A percentile compares a stretch with the other conserved stretches of the same genome.
Evolutionary conservation across 2,329 filamentous ascomycete genomes (phyloP).

Genomic region (Aspergillus hiratsukae): DNA sequence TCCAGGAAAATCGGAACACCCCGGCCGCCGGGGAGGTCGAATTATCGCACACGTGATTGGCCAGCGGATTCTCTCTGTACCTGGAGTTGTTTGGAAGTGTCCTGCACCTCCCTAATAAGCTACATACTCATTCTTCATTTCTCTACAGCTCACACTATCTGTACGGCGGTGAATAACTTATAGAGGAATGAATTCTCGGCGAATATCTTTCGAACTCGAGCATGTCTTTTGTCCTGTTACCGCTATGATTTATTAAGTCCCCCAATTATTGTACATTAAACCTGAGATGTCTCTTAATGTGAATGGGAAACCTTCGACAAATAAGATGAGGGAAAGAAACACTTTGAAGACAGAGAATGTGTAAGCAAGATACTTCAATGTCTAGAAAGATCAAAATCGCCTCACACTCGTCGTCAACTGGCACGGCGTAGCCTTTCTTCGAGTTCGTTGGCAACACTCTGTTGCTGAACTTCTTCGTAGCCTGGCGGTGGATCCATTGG

Average conservation of each 20-base stretch:
- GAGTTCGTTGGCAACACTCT: slow-evolving; percentile 69
- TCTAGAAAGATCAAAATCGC: not conserved
- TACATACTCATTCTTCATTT: not conserved
- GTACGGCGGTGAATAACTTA: not conserved
- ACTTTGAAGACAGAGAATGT: not conserved
- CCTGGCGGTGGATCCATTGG: slow-evolving; percentile 75
- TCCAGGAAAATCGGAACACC: slow-evolving; percentile 40
- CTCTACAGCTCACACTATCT: not conserved
- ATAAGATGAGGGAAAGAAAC: not conserved
- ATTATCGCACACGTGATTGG: slow-evolving; percentile 42
- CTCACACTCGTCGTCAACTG: slow-evolving; percentile 15
- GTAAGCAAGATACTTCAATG: not conserved
- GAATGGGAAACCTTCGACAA: not conserved
- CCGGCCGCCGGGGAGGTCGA: slow-evolving; percentile 34
- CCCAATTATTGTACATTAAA: not conserved
- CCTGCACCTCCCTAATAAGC: not conserved
- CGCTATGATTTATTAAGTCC: not conserved
- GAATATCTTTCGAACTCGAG: not conserved
- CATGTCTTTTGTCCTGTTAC: not conserved
- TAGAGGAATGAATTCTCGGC: not conserved
- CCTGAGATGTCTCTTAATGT: not conserved
- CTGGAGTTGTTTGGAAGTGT: too few species aligned
- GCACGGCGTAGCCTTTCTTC: slow-evolving; percentile 51
- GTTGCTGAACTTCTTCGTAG: slow-evolving; percentile 87
- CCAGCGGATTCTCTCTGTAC: slow-evolving; percentile 8